Conservation (phyloP, 139 green algal species). For the Klebsormidium nitens region DNA sequence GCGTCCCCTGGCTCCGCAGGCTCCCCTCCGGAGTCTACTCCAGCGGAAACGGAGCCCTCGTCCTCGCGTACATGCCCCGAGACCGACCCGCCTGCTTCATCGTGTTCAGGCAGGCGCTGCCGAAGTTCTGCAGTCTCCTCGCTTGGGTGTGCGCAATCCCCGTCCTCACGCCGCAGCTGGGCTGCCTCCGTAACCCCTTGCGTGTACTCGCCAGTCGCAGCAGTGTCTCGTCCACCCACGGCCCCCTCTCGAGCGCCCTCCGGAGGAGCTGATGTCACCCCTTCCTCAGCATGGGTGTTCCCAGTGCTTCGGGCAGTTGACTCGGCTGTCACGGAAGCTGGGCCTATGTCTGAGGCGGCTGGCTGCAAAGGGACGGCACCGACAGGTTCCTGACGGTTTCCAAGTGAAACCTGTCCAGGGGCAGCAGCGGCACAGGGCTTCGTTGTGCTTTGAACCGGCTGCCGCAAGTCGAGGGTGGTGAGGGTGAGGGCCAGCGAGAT, state of each 20-base stretch:
- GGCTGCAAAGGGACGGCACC: background rate
- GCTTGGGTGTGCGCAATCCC: no score
- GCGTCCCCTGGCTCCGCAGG: background rate
- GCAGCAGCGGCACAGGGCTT: background rate
- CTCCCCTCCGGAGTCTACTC: background rate
- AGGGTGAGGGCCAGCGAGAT: constrained; percentile 86
- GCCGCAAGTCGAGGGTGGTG: background rate
- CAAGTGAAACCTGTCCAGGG: background rate
- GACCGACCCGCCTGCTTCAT: background rate
- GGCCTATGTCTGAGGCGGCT: background rate
- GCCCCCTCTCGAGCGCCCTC: no score
- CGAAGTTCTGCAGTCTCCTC: constrained; percentile 3
- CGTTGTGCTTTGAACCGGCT: background rate
- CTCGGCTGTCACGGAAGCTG: constrained; percentile 7
- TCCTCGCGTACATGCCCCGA: background rate
- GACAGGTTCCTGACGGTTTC: background rate
- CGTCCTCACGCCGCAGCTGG: constrained; percentile 3
- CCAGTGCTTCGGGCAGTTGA: background rate
- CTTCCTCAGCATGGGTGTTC: background rate
- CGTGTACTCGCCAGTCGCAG: no score
- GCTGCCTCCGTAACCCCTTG: background rate
- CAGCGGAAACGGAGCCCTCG: background rate
- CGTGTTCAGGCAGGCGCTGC: background rate
- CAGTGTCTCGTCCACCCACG: no score
- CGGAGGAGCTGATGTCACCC: no score